A percentile compares a stretch with the other conserved stretches of the same genome.
phyloP scores from a whole-genome alignment of 2,329 filamentous ascomycete species.

The Zalaria sp. region DNA sequence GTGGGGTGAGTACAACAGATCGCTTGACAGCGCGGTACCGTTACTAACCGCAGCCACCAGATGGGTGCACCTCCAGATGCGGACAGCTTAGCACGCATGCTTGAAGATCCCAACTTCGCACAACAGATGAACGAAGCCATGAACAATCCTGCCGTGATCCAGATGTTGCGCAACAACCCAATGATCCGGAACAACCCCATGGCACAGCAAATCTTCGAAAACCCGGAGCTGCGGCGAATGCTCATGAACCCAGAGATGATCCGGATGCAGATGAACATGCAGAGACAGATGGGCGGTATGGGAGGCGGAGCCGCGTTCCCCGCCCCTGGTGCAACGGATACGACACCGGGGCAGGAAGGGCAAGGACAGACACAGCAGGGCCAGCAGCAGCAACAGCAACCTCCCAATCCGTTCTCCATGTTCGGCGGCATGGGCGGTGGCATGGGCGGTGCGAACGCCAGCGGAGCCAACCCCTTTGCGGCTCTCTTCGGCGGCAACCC shows the following conservation, averaged over 20 bases:
- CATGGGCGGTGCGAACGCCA: conserved; percentile 3
- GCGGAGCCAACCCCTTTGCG: conserved; percentile 44
- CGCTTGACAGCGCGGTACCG: neutral
- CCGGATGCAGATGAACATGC: conserved; percentile 69
- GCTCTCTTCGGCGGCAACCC: conserved; percentile 35
- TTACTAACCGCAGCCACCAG: conserved; percentile 32
- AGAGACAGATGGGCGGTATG: conserved; percentile 47
- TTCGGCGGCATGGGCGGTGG: conserved; percentile 12
- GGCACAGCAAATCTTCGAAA: conserved; percentile 75
- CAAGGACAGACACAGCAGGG: conserved; percentile 19
- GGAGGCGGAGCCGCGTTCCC: conserved; percentile 51
- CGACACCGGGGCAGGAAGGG: conserved; percentile 40
- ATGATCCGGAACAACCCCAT: conserved; percentile 84
- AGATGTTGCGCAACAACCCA: conserved; percentile 51
- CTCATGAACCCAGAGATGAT: conserved; percentile 83
- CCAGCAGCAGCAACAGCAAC: conserved; percentile 17
- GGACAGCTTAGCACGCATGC: conserved; percentile 70
- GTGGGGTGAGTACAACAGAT: conserved; percentile 51
- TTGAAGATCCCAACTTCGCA: conserved; percentile 76
- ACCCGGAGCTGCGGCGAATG: conserved; percentile 79
- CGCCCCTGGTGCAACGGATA: conserved; percentile 83
- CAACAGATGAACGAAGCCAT: conserved; percentile 88
- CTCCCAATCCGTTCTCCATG: conserved; percentile 33
- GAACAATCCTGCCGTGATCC: conserved; percentile 85
- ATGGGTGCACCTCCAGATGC: conserved; percentile 80